These are phyloP conservation scores for Cordyceps tenuipes DNA, from an alignment of 2,329 filamentous ascomycete species.

Conservation along the genomic window DNA sequence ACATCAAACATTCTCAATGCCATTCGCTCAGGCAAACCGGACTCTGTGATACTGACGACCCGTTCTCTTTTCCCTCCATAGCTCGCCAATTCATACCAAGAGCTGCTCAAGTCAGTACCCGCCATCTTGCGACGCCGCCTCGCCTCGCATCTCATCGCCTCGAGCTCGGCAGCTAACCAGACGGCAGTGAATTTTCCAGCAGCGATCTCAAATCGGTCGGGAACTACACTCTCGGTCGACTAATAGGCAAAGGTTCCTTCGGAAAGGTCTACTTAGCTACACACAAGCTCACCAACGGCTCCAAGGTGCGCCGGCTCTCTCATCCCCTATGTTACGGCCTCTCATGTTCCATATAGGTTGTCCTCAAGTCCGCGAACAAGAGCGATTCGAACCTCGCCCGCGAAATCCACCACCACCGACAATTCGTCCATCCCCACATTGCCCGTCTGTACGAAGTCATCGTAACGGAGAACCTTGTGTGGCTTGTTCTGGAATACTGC, in stretches of 20 bases:
- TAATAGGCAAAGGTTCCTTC: constrained; percentile 97
- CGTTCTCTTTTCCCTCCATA: constrained; percentile 26
- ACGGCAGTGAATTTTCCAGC: constrained; percentile 83
- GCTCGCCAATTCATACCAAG: constrained; percentile 95
- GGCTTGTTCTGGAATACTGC: constrained; percentile 95
- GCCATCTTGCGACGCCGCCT: constrained; percentile 12
- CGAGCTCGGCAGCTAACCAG: constrained; percentile 1
- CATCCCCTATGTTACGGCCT: background rate
- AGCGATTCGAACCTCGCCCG: constrained; percentile 91
- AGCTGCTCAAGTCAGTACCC: constrained; percentile 74
- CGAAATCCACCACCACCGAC: constrained; percentile 96
- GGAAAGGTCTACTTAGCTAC: constrained; percentile 95
- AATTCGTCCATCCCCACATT: constrained; percentile 96
- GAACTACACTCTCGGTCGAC: constrained; percentile 82
- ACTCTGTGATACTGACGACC: background rate
- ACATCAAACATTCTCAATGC: background rate
- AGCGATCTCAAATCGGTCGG: constrained; percentile 87
- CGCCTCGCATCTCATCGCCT: background rate
- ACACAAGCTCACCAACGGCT: constrained; percentile 97
- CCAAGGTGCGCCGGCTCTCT: constrained; percentile 58
- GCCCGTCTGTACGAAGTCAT: constrained; percentile 96
- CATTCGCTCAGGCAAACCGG: background rate
- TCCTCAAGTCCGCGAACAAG: constrained; percentile 96
- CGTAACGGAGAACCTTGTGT: constrained; percentile 88
- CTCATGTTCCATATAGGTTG: constrained; percentile 53